These are phyloP conservation scores for Marasmius oreades DNA, from an alignment of 1,284 basidiomycete genomes.

Conservation along the genomic window DNA sequence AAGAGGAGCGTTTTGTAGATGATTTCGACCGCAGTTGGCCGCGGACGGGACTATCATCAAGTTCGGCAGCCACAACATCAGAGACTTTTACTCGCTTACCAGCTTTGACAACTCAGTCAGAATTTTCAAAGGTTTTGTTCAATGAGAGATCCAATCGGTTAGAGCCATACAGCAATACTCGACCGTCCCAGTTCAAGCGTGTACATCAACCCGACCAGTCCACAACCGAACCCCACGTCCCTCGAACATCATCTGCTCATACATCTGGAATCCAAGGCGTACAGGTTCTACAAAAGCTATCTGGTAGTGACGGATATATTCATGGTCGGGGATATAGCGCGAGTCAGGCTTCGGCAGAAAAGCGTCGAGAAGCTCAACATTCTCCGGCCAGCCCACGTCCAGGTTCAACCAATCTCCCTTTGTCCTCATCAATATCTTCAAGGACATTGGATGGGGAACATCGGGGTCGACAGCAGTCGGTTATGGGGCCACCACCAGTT, in stretches of 20 bases:
- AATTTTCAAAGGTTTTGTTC: constrained; percentile 72
- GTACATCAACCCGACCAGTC: constrained; percentile 42
- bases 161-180: constrained; percentile 63
- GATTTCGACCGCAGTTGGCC: constrained; percentile 96
- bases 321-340: constrained; percentile 31
- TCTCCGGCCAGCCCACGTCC: constrained; percentile 31
- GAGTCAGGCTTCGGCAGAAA: constrained; percentile 1
- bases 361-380: constrained; percentile 12
- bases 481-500: constrained; percentile 47
- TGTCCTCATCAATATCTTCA: constrained; percentile 4
- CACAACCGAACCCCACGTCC: constrained; percentile 39
- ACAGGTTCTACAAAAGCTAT: constrained; percentile 49
- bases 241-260: constrained; percentile 44
- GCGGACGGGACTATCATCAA: constrained; percentile 41
- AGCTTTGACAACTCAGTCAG: constrained; percentile 25
- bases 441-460: constrained; percentile 17
- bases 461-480: constrained; percentile 28
- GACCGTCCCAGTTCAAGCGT: constrained; percentile 37
- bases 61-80: constrained; percentile 37
- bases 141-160: constrained; percentile 86
- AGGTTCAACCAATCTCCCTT: constrained; percentile 10
- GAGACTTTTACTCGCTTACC: constrained; percentile 31
- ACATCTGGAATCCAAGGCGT: constrained; percentile 33
- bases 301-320: constrained; percentile 24
- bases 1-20: constrained; percentile 79